Evolutionary conservation across 2,329 filamentous ascomycete genomes (phyloP), one percentile per base, ranked within the genome.

Genomic region (Dothistroma septosporum): DNA sequence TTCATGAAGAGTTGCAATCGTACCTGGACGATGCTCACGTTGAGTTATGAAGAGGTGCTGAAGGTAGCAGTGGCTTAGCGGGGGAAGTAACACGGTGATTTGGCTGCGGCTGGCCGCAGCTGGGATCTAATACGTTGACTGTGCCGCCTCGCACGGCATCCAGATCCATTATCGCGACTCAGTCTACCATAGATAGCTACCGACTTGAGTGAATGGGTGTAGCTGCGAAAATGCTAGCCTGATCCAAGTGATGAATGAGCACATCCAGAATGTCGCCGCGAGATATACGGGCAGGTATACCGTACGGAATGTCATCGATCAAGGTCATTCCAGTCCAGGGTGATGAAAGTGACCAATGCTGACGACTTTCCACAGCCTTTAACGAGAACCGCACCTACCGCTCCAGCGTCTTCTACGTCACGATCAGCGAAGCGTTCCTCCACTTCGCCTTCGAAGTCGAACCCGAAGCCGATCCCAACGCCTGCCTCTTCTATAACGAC

Each of bases 141-240:
- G 70, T 52, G 75, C 75, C 8, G 69, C 68, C 19, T 64, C 69
- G 48, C 73, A 77, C 63, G 68, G 72, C 46, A 70, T 74, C 48
- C 66, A 74, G 55, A 69, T 75, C 58, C 66, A 75, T 53, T 78
- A 76, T 70, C 76, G 78, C 61, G 76, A 65, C 11, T 66, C 76
- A 4, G 74, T 78, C 1, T 78, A 76, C 76, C 71, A 78, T 64
- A 73, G 67, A 33, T 75, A 77, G 55, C 67, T 77, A 12, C 75
- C 76, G 0, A 60, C 53, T n/a, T 78, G 76, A 73, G 73, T 76
- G 0, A 68, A 68, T 1, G 64, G 65, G 10, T 75, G 75, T 41
- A 68, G 69, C 7, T 69, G 66, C 54, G 70, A 76, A 64, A 76
- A 78, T 64, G 70, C 72, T 16, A 77, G 75, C 1, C 65, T 77